Conservation (phyloP, 2,329 filamentous ascomycete genomes). For the Fusarium tuaranense region DNA sequence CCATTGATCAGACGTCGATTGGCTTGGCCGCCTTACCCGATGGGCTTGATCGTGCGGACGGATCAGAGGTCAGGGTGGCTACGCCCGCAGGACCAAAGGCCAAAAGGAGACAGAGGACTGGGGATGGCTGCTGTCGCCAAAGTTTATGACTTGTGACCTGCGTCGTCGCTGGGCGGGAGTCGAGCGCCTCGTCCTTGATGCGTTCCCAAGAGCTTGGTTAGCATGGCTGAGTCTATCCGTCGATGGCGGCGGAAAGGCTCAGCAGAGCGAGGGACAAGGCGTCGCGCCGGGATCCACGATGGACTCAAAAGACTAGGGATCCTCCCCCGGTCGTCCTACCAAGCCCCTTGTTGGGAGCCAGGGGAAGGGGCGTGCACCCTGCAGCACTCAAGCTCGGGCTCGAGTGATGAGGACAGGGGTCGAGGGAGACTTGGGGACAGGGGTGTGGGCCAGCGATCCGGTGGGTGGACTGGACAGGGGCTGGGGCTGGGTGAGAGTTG, state of each 20-base stretch:
- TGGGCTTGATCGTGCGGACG: slow-evolving; percentile 29
- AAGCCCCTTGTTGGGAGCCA: slow-evolving; percentile 15
- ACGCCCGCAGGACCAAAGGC: slow-evolving; percentile 14
- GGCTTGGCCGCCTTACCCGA: slow-evolving; percentile 37
- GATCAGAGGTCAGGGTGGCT: slow-evolving; percentile 23
- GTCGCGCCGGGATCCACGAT: slow-evolving; percentile 36
- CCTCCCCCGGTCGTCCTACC: slow-evolving; percentile 26
- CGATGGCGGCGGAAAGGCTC: slow-evolving; percentile 47
- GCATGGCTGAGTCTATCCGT: slow-evolving; percentile 51
- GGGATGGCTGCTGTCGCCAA: slow-evolving; percentile 33
- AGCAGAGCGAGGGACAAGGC: slow-evolving; percentile 31
- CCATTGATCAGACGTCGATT: slow-evolving; percentile 24
- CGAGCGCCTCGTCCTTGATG: slow-evolving; percentile 44
- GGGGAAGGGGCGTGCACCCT: slow-evolving; percentile 30
- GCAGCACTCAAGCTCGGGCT: slow-evolving; percentile 11
- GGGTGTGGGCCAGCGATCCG: slow-evolving; percentile 26
- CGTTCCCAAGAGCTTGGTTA: slow-evolving; percentile 48
- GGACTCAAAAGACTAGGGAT: slow-evolving; percentile 30
- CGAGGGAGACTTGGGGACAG: slow-evolving; percentile 21
- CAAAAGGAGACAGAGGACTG: slow-evolving; percentile 25
- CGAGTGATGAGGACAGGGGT: slow-evolving; percentile 22
- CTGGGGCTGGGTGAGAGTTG: background rate
- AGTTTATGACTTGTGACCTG: slow-evolving; percentile 34
- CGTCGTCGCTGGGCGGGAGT: slow-evolving; percentile 39
- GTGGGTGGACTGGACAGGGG: slow-evolving; percentile 11